A percentile compares a stretch with the other conserved stretches of the same genome.
These are phyloP conservation scores for Hemisphaericaspora xylanilytica DNA, from an alignment of 1,139 yeast species.

Conservation along the genomic window DNA sequence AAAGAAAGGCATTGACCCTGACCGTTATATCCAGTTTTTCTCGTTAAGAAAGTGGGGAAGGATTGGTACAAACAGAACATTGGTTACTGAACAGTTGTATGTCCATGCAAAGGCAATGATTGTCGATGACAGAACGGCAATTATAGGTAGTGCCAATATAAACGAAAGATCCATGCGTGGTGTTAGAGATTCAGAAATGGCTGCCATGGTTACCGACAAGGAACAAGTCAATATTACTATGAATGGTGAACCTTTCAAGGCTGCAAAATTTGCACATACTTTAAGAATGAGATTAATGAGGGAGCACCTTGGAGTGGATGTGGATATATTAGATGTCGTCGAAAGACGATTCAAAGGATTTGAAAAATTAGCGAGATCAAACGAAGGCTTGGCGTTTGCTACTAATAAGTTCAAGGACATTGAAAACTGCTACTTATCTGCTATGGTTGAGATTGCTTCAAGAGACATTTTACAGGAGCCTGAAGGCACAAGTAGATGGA, in stretches of 20 bases:
- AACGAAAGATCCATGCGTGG: conserved; percentile 97
- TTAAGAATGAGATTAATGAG: conserved; percentile 90
- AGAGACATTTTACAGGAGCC: conserved; percentile 56
- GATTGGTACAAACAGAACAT: conserved; percentile 69
- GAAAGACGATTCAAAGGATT: conserved; percentile 70
- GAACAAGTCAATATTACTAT: conserved; percentile 70
- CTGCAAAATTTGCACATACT: conserved; percentile 87
- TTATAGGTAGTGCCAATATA: conserved; percentile 94
- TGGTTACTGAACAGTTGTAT: conserved; percentile 89
- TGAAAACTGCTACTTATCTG: conserved; percentile 45
- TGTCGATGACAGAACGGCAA: conserved; percentile 91
- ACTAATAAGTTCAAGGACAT: conserved; percentile 37
- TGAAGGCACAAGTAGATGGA: conserved; percentile 53
- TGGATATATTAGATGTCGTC: conserved; percentile 79
- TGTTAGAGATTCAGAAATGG: conserved; percentile 89
- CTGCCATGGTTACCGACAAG: conserved; percentile 81
- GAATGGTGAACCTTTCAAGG: conserved; percentile 79
- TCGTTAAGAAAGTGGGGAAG: conserved; percentile 95
- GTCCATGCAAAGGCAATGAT: conserved; percentile 91
- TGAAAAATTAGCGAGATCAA: conserved; percentile 52
- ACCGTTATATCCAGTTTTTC: conserved; percentile 86
- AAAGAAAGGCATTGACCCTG: conserved; percentile 80
- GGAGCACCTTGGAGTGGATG: conserved; percentile 92
- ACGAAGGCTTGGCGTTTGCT: conserved; percentile 43
- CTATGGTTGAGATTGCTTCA: conserved; percentile 73